phyloP scores from a whole-genome alignment of 2,329 filamentous ascomycete genomes.

The Calcarisporium arbuscula region DNA sequence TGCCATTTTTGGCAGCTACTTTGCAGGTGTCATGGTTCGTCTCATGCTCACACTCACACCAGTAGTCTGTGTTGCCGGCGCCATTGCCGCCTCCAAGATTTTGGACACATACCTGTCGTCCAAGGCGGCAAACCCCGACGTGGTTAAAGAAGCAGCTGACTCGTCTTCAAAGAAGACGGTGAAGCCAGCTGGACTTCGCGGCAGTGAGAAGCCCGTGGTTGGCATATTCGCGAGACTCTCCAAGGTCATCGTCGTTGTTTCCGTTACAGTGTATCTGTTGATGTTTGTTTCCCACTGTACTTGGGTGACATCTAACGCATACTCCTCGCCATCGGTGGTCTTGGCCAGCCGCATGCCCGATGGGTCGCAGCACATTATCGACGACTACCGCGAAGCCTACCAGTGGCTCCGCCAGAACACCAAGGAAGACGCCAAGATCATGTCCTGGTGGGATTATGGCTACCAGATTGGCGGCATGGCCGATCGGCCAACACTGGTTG shows the following conservation, averaged over 20 bases:
- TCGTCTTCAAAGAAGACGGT: constrained; percentile 50
- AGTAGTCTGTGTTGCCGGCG: constrained; percentile 90
- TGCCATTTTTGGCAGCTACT: constrained; percentile 93
- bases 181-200: constrained; percentile 54
- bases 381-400: constrained; percentile 98
- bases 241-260: constrained; percentile 69
- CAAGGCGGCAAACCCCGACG: constrained; percentile 52
- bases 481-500: constrained; percentile 89
- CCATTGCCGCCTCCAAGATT: constrained; percentile 79
- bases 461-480: constrained; percentile 99
- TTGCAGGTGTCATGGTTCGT: constrained; percentile 98
- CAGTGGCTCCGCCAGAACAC: constrained; percentile 99
- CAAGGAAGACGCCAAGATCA: constrained; percentile 88
- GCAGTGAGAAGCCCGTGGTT: constrained; percentile 65
- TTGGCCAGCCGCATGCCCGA: constrained; percentile 88
- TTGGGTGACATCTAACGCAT: constrained; percentile 98
- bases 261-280: constrained; percentile 72
- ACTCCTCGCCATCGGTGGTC: constrained; percentile 96
- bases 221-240: constrained; percentile 79
- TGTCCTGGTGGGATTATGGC: constrained; percentile 99
- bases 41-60: constrained; percentile 97
- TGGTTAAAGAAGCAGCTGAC: constrained; percentile 39
- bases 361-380: constrained; percentile 95
- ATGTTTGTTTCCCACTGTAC: constrained; percentile 97
- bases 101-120: constrained; percentile 77